Evolutionary conservation across 495 filamentous ascomycete species (phyloP).

Genomic region (Aspergillus sclerotiicarbonarius): DNA sequence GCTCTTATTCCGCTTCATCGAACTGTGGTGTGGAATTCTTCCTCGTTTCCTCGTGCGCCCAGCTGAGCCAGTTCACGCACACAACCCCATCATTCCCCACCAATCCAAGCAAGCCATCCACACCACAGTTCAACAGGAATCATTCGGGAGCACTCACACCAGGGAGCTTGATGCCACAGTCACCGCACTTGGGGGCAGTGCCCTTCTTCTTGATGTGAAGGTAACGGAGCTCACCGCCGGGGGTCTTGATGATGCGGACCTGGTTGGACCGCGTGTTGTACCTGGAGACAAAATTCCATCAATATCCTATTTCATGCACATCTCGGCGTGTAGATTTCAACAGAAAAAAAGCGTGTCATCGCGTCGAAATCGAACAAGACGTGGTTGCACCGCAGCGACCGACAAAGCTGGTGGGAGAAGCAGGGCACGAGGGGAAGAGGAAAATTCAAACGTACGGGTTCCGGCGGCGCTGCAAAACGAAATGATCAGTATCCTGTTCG

Average conservation of each 20-base stretch:
- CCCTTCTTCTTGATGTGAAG: constrained; percentile 99
- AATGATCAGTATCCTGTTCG: constrained; percentile 23
- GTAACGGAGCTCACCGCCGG: constrained; percentile 88
- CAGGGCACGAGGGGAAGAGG: constrained; percentile 7
- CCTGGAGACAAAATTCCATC: constrained; percentile 46
- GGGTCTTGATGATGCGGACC: constrained; percentile 93
- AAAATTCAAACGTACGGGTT: constrained; percentile 72
- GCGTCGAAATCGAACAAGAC: constrained; percentile 3
- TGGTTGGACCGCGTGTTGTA: constrained; percentile 98
- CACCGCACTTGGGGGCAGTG: constrained; percentile 95
- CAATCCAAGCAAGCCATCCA: neutral
- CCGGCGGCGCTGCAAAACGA: constrained; percentile 65
- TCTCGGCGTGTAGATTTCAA: neutral
- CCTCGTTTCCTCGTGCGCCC: neutral
- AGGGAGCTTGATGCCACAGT: constrained; percentile 92
- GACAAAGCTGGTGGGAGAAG: constrained; percentile 1
- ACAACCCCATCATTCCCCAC: neutral
- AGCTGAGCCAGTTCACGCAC: neutral
- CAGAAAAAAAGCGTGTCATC: constrained; percentile 13
- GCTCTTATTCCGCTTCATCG: neutral
- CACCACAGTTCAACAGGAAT: constrained; percentile 16
- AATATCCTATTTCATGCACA: constrained; percentile 28
- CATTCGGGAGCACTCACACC: constrained; percentile 67
- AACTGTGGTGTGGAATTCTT: neutral
- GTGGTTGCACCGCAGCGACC: constrained; percentile 16